phyloP scores from a whole-genome alignment of 208 protist genomes.

The Acanthamoeba sp. region DNA sequence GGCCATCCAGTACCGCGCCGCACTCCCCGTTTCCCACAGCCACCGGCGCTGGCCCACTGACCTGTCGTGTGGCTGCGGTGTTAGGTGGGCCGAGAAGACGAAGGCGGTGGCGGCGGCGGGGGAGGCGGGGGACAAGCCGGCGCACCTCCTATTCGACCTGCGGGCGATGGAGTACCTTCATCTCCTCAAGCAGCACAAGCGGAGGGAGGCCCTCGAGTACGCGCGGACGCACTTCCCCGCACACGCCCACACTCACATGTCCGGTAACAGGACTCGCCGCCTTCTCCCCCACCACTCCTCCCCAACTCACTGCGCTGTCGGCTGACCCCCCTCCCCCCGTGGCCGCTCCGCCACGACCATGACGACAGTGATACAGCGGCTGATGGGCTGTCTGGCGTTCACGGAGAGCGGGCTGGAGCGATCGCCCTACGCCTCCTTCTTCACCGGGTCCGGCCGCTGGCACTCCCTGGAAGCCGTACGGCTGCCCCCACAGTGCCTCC shows the following conservation, averaged over 20 bases:
- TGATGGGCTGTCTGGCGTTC: conserved; percentile 62
- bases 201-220: conserved; percentile 34
- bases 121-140: neutral
- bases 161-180: conserved; percentile 59
- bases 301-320: too few species aligned
- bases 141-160: conserved; percentile 27
- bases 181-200: neutral
- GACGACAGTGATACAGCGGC: conserved; percentile 22
- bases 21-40: neutral
- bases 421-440: conserved; percentile 61
- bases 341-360: neutral
- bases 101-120: neutral
- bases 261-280: conserved; percentile 15
- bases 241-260: conserved; percentile 26
- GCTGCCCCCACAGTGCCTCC: neutral
- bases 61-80: neutral
- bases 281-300: neutral
- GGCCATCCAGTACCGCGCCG: neutral
- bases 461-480: neutral
- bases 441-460: conserved; percentile 4
- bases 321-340: too few species aligned
- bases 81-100: conserved; percentile 2
- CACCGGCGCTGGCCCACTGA: neutral
- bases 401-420: neutral
- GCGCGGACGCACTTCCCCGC: conserved; percentile 51